Evolutionary conservation across 225 moss, liverwort and hornwort genomes (phyloP), one percentile per base, ranked within the genome.

Genomic region (Pseudoscleropodium purum): DNA sequence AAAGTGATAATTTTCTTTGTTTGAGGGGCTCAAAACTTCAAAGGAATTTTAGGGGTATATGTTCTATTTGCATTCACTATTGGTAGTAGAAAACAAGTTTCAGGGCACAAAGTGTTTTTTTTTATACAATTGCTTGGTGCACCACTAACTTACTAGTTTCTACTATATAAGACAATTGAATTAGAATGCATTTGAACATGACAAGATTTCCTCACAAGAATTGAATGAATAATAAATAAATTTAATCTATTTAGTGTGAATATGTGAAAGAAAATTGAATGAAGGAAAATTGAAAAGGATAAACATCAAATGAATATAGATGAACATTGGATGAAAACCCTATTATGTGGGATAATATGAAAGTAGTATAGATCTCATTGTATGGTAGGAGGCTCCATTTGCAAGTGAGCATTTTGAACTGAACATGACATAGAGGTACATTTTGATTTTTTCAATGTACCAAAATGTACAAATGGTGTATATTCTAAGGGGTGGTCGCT

Each of bases 1-100:
- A 39, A 39, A 70, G 39, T 41, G 5, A 39, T 39, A 0, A 24
- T 8, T 24, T 39, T 15, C 15, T 39, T 70, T 39, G 4, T 39
- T 25, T 25, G 0, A 1, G 0, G 13, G 25, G 0, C 1, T 26
- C 15, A 41, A 45, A 15, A 9, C 0, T 41, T 3, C 9, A 72
- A 26, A 9, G 27, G 5, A 72, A 15, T 5, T 41, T 41, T 9
- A 20, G 16, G 6, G 3, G 15, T 27, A 73, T 27, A 27, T 43
- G 27, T 41, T 43, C 27, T 9, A 43, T 27, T 27, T 43, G 43
- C 8, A 43, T 43, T 43, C 5, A 15, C 5, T 15, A 27, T 5
- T 3, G 3, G 0, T 26, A 43, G 9, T 73, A 41, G 9, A 43
- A 26, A 73, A 0, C 0, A 41, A 0, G 1, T 43, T 72, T 15